Conservation (phyloP, 2,329 filamentous ascomycete genomes). For the Massarina eburnea region DNA sequence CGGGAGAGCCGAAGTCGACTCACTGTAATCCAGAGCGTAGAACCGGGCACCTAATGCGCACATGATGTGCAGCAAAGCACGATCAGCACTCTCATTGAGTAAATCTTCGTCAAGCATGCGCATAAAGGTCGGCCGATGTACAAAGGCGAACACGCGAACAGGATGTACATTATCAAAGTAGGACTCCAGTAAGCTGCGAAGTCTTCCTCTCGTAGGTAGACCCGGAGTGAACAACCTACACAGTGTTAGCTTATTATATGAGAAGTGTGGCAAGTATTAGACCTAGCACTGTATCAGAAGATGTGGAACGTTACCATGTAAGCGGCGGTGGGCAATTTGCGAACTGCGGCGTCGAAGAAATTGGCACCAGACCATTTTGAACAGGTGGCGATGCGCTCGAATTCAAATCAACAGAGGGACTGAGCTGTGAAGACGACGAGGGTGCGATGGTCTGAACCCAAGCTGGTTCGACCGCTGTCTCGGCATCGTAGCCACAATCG, state of each 20-base stretch:
- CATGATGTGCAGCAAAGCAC: slow-evolving; percentile 36
- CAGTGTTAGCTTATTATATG: neutral
- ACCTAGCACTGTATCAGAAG: neutral
- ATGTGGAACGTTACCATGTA: slow-evolving; percentile 17
- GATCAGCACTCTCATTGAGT: slow-evolving; percentile 28
- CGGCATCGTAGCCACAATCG: slow-evolving; percentile 31
- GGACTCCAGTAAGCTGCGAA: slow-evolving; percentile 30
- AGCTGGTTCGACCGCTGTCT: slow-evolving; percentile 28
- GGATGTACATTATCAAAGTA: slow-evolving; percentile 38
- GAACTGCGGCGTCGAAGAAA: slow-evolving; percentile 12
- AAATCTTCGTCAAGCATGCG: slow-evolving; percentile 36
- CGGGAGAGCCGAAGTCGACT: slow-evolving; percentile 26
- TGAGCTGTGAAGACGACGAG: slow-evolving; percentile 12
- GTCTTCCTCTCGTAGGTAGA: slow-evolving; percentile 23
- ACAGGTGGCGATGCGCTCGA: slow-evolving; percentile 18
- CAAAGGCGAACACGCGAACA: slow-evolving; percentile 30
- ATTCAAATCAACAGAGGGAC: slow-evolving; percentile 10
- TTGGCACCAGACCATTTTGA: slow-evolving; percentile 12
- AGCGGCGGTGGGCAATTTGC: slow-evolving; percentile 25
- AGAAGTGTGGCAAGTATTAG: neutral
- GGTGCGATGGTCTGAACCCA: slow-evolving; percentile 33
- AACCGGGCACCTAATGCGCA: slow-evolving; percentile 33
- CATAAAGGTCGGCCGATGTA: slow-evolving; percentile 37
- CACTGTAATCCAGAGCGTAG: slow-evolving; percentile 34
- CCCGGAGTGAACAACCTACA: slow-evolving; percentile 26